Evolutionary conservation across 1,284 basidiomycete species (phyloP).

Genomic region (Cryptococcus deneoformans): DNA sequence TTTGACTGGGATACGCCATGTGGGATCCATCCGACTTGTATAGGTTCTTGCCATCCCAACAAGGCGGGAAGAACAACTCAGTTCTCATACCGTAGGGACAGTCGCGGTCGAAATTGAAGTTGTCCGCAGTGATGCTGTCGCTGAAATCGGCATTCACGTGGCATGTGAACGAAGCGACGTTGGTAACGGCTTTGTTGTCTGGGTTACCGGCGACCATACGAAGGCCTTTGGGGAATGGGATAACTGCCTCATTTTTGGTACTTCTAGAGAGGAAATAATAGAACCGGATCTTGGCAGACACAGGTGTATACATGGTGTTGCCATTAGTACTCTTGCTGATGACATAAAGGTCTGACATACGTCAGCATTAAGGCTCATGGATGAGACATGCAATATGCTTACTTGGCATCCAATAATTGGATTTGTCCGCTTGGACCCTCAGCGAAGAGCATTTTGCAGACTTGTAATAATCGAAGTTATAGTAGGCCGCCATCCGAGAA

Average conservation of each 20-base stretch:
- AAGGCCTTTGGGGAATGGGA: conserved; percentile 35
- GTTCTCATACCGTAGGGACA: conserved; percentile 36
- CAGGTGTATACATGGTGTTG: conserved; percentile 4
- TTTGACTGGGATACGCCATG: conserved; percentile 29
- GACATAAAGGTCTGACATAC: conserved; percentile 8
- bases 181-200: conserved; percentile 23
- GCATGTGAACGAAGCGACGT: conserved; percentile 22
- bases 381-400: conserved; percentile 1
- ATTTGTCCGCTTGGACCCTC: conserved; percentile 34
- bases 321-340: conserved; percentile 4
- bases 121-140: conserved; percentile 13
- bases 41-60: conserved; percentile 40
- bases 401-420: conserved; percentile 37
- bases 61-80: conserved; percentile 32
- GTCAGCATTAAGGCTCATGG: not conserved
- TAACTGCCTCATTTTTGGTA: conserved; percentile 8
- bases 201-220: conserved; percentile 34
- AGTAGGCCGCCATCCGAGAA: conserved; percentile 21
- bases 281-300: conserved; percentile 15
- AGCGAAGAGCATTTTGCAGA: conserved; percentile 25
- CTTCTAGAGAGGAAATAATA: conserved; percentile 25
- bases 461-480: conserved; percentile 25
- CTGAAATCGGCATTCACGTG: conserved; percentile 17
- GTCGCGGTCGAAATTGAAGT: conserved; percentile 34
- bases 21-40: conserved; percentile 31